phyloP scores from a whole-genome alignment of 2,329 filamentous ascomycete species.

The Nannizziopsis arthrosporioides region DNA sequence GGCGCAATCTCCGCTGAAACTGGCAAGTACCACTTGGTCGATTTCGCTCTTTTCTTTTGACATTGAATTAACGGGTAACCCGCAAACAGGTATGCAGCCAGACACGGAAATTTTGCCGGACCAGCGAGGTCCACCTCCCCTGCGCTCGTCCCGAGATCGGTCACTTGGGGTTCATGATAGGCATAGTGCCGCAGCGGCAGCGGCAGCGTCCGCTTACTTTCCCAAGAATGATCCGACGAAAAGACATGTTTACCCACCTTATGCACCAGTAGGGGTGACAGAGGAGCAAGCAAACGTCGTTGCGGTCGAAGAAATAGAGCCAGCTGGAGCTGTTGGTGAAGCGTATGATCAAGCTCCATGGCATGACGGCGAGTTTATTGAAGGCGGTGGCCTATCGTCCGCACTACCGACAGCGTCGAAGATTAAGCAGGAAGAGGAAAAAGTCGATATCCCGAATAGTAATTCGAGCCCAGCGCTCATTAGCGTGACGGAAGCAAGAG shows the following conservation, averaged over 20 bases:
- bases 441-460: background rate
- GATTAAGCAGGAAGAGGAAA: background rate
- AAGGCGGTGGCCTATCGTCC: background rate
- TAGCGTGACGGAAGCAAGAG: background rate
- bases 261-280: background rate
- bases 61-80: background rate
- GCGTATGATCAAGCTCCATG: background rate
- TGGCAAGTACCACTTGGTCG: background rate
- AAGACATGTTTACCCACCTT: background rate
- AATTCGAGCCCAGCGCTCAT: background rate
- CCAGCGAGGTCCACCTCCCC: background rate
- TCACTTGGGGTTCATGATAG: conserved; percentile 8
- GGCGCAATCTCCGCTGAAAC: background rate
- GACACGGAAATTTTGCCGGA: background rate
- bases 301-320: background rate
- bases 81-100: background rate
- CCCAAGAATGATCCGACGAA: conserved; percentile 1
- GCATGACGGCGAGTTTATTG: conserved; percentile 6
- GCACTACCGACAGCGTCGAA: background rate
- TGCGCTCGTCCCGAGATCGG: conserved; percentile 1
- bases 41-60: background rate
- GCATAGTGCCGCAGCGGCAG: conserved; percentile 10
- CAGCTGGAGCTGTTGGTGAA: background rate
- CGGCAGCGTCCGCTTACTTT: conserved; percentile 14
- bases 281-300: background rate